Percentiles rank a stretch among this genome's conserved stretches.
phyloP scores from a whole-genome alignment of 495 filamentous ascomycete genomes.

The Lasiosphaeris hirsuta region DNA sequence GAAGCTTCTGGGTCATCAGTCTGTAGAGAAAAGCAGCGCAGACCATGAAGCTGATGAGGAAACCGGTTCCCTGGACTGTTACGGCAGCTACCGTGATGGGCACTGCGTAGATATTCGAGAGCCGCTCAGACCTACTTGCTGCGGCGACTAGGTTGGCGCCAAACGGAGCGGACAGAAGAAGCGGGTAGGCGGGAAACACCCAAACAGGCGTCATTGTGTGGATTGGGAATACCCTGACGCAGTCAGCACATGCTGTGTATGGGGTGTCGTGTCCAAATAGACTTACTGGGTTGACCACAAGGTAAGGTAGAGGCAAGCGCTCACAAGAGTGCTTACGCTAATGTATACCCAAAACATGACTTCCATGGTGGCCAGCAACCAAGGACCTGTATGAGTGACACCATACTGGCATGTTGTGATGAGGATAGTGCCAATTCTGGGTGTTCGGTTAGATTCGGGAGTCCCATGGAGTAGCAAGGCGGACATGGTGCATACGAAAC shows the following conservation, averaged over 20 bases:
- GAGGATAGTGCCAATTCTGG: conserved; percentile 68
- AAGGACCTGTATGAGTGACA: conserved; percentile 58
- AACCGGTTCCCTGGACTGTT: conserved; percentile 78
- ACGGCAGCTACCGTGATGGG: conserved; percentile 68
- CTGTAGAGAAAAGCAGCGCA: conserved; percentile 83
- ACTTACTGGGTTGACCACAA: conserved; percentile 59
- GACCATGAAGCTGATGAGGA: conserved; percentile 81
- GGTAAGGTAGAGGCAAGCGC: conserved; percentile 68
- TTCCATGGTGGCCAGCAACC: conserved; percentile 62
- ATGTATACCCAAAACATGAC: conserved; percentile 74
- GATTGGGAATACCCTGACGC: conserved; percentile 62
- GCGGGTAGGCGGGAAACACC: conserved; percentile 88
- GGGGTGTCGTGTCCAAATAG: not conserved
- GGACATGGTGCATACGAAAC: conserved; percentile 35
- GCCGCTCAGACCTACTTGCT: conserved; percentile 27
- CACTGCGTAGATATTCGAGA: conserved; percentile 48
- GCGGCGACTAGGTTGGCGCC: conserved; percentile 62
- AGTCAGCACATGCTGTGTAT: not conserved
- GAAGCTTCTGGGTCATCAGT: conserved; percentile 88
- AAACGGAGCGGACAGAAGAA: conserved; percentile 75
- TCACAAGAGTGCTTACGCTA: conserved; percentile 58
- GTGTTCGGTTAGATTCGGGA: not conserved
- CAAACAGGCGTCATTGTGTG: conserved; percentile 86
- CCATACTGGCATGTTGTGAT: conserved; percentile 81
- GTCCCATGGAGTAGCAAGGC: not conserved